phyloP scores from a whole-genome alignment of 306 rosid species.

The Psophocarpus tetragonolobus region DNA sequence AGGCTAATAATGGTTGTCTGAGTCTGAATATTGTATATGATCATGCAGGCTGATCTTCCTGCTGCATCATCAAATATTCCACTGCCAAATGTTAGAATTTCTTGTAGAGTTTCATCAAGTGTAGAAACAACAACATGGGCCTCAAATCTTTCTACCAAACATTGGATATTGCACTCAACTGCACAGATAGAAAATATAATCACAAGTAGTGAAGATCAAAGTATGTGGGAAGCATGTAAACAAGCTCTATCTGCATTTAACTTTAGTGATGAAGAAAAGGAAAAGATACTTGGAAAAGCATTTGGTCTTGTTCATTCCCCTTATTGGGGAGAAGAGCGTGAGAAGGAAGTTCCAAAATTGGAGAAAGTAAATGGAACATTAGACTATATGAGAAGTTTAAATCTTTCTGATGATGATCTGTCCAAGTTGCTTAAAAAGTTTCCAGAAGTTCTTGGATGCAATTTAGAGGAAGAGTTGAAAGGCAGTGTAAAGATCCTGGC shows the following conservation, averaged over 20 bases:
- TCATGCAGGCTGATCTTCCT: constrained; percentile 47
- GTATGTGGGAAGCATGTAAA: constrained; percentile 70
- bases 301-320: constrained; percentile 85
- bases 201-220: constrained; percentile 57
- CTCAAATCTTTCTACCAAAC: constrained; percentile 37
- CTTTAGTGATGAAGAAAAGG: constrained; percentile 72
- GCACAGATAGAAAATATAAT: constrained; percentile 48
- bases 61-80: constrained; percentile 39
- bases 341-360: constrained; percentile 55
- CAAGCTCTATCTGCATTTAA: constrained; percentile 56
- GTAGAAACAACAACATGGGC: constrained; percentile 39
- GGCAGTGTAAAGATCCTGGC: constrained; percentile 66
- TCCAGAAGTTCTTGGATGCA: constrained; percentile 93
- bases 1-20: constrained; percentile 1
- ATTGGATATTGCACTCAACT: constrained; percentile 62
- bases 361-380: constrained; percentile 55
- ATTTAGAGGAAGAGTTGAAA: constrained; percentile 72
- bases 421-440: constrained; percentile 81
- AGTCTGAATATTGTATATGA: constrained; percentile 26
- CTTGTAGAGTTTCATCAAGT: constrained; percentile 34
- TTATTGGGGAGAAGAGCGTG: constrained; percentile 91
- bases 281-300: constrained; percentile 90
- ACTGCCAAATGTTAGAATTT: constrained; percentile 27
- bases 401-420: constrained; percentile 78
- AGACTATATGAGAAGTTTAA: constrained; percentile 70